These are phyloP conservation scores for Alternaria incomplexa DNA, from an alignment of 2,329 filamentous ascomycete species.

Conservation along the genomic window DNA sequence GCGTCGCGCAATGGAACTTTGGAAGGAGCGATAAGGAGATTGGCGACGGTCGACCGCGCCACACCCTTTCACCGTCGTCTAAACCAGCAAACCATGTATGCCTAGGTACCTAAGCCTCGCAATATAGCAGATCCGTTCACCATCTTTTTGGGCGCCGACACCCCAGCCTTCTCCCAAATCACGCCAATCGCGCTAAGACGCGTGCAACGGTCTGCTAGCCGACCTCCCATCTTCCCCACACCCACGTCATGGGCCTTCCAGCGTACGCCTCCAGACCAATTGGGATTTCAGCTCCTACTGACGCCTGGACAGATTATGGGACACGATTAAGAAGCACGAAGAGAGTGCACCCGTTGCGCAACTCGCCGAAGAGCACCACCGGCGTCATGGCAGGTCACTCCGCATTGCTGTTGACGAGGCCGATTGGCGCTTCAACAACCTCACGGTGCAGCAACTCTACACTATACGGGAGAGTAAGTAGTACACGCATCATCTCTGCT, in stretches of 20 bases:
- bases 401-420: slow-evolving; percentile 54
- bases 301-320: slow-evolving; percentile 40
- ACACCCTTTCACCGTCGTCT: no score
- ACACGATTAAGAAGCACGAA: slow-evolving; percentile 46
- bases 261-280: slow-evolving; percentile 13
- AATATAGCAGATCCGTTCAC: no score
- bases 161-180: no score
- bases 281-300: neutral
- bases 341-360: slow-evolving; percentile 44
- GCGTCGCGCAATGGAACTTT: neutral
- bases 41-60: neutral
- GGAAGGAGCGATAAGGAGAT: neutral
- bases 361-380: slow-evolving; percentile 48
- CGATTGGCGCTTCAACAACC: slow-evolving; percentile 53
- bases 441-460: slow-evolving; percentile 42
- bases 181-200: slow-evolving; percentile 7
- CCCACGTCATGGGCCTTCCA: slow-evolving; percentile 28
- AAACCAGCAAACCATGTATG: no score
- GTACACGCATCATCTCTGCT: neutral
- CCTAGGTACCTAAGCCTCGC: no score
- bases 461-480: slow-evolving; percentile 44
- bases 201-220: slow-evolving; percentile 1
- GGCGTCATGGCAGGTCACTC: slow-evolving; percentile 43
- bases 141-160: no score
- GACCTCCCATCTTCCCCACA: neutral